Evolutionary conservation across 2,329 filamentous ascomycete genomes (phyloP), one percentile per base, ranked within the genome.

Genomic region (Nemania abortiva): DNA sequence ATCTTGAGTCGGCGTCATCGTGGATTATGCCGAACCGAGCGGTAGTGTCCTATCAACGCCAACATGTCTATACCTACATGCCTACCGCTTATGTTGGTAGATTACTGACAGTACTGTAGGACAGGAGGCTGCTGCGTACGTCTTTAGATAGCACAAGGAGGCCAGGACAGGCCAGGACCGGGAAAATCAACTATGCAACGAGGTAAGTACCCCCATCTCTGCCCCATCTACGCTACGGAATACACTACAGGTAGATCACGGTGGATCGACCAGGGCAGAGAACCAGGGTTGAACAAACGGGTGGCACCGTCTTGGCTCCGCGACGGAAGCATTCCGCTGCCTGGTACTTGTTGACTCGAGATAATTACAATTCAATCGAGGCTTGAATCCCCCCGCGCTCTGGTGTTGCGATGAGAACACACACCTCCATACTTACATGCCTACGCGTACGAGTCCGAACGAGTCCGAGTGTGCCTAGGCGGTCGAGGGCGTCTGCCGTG

Each of bases 261-360:
- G 34, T 54, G 34, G 24, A 56, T 47, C 42, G 47, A 61, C 58
- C 13, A 54, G 63, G 55, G 49, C 20, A 52, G 11, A 53, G 45
- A 45, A 47, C 62, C 24, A 22, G 62, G 54, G 22, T 47, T 37
- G 9, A 52, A 13, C 27, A 45, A 13, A 60, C 67, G 67, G 67
- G 67, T 69, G 67, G 67, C 63, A 66, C 67, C 67, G 67, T 63
- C 63, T 66, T 69, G 57, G 67, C 63, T 59, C 47, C 29, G 63
- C 6, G 39, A 60, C 67, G 67, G 67, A 69, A 54, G 59, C 13
- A 60, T 69, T 66, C 67, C 67, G 67, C 63, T 63, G 63, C 49
- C 31, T 54, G 54, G 63, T 58, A 69, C 66, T 65, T 68, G 27
- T 61, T 57, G 42, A 20, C 42, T 47, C 9, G 4, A 37, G 7